Base-by-base conservation (phyloP, 2,329 filamentous ascomycete genomes). In the Claviceps purpurea region DNA sequence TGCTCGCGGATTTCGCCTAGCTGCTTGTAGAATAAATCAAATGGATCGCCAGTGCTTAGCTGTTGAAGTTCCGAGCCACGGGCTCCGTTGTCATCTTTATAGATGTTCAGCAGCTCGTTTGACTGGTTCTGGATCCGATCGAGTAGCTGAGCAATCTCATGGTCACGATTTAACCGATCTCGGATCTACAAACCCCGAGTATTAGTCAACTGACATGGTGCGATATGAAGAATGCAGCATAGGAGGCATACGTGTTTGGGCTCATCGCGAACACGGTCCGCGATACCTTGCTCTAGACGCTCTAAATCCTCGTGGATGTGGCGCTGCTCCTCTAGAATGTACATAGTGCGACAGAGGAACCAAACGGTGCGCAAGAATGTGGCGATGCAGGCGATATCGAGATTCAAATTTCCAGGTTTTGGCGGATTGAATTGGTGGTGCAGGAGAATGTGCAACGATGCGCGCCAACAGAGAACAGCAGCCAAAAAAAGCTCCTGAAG, bases 301-400 rank as follows among this genome's bases (percentile, higher is more conserved):
- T 98, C 93, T 49, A 98, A 74, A 70, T 98, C 93, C 79, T 98
- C 93, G 62, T 96, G 90, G 61, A 96, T 81, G 63, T 88, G 89
- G 61, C 93, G 81, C 71, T 97, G 86, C 61, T 97, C 90, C 74
- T 98, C 94, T 57, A 96, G 72, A 59, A 95, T 73, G 82, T 95
- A 73, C 89, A 96, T 84, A 6, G 45, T 70, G 58, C 44, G 37
- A 14, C 39, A 49, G 14, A 20, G 5, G 40, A 34, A 14, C 13
- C 18, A 30, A 34, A 16, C 30, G 6, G 22, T 43, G 41, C 49
- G 37, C n/a, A 14, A n/a, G 14, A 30, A 44, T 5, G 40, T 50
- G 39, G 5, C 20, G 26, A n/a, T 44, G 40, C 18, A 34, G 45
- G 39, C 40, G 18, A 42, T 42, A 40, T 34, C 16, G 34, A 48